Percentiles rank a stretch among this genome's conserved stretches.
Evolutionary conservation across 345 rosid genomes (phyloP).

Genomic region (Gossypium thurberi): DNA sequence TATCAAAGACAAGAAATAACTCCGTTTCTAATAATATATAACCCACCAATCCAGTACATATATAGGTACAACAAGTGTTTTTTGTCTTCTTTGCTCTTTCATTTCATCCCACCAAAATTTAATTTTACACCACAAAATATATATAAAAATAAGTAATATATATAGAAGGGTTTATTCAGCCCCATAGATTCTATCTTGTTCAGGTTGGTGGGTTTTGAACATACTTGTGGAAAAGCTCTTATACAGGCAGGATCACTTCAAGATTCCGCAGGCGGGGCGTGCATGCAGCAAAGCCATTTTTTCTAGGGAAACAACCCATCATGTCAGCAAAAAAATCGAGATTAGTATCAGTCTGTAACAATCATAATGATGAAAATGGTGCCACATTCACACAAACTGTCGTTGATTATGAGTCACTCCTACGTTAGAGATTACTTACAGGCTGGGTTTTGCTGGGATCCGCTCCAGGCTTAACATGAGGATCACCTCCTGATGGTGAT

Average conservation of each 20-base stretch:
- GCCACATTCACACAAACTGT: not conserved
- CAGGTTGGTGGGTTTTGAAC: conserved; percentile 32
- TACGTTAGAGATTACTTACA: conserved; percentile 41
- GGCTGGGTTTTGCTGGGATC: conserved; percentile 65
- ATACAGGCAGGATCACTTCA: conserved; percentile 26
- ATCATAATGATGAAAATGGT: not conserved
- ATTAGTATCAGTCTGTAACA: not conserved
- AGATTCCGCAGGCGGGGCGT: conserved; percentile 54
- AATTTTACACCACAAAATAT: conserved; percentile 30
- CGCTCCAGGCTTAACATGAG: conserved; percentile 43
- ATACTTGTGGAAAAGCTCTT: conserved; percentile 27
- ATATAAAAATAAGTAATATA: conserved; percentile 19
- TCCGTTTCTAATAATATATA: conserved; percentile 7
- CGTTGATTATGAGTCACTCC: not conserved
- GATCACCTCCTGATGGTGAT: conserved; percentile 42
- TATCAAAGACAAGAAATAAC: conserved; percentile 10
- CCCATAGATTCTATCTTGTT: conserved; percentile 39
- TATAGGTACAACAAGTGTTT: conserved; percentile 34
- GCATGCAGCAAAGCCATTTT: conserved; percentile 48
- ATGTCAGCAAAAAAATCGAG: not conserved
- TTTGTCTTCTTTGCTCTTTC: conserved; percentile 23
- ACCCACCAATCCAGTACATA: conserved; percentile 25
- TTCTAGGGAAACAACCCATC: conserved; percentile 40
- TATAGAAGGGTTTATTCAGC: conserved; percentile 30
- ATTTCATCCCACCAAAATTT: conserved; percentile 32